Evolutionary conservation across 768 basidiomycete species (phyloP).

Genomic region (Holtermannia corniformis): DNA sequence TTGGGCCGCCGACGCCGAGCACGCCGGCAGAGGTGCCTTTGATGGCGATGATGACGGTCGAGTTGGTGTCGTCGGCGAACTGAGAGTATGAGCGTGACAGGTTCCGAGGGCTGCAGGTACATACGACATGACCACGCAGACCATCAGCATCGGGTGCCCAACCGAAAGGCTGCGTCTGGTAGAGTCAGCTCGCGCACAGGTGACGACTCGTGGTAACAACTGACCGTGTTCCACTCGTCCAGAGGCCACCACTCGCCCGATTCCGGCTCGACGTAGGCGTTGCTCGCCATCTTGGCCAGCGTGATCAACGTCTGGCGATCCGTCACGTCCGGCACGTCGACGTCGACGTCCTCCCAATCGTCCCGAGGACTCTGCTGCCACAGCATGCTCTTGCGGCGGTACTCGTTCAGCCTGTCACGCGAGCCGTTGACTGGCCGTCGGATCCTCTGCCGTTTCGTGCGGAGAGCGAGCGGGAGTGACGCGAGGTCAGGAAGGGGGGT

Average conservation of each 20-base stretch:
- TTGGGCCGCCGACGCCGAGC: constrained; percentile 67
- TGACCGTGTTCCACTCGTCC: constrained; percentile 55
- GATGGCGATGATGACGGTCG: constrained; percentile 74
- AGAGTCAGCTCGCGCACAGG: neutral
- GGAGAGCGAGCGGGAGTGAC: neutral
- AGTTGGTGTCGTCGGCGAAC: constrained; percentile 48
- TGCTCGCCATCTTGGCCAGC: constrained; percentile 81
- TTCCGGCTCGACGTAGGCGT: constrained; percentile 60
- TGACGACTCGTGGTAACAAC: constrained; percentile 11
- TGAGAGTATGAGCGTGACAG: constrained; percentile 4
- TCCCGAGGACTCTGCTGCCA: neutral
- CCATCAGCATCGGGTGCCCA: constrained; percentile 88
- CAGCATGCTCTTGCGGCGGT: neutral
- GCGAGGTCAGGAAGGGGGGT: neutral
- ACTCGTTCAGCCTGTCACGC: neutral
- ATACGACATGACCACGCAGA: constrained; percentile 79
- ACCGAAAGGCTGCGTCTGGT: constrained; percentile 64
- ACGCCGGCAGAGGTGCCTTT: constrained; percentile 83
- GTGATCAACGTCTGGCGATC: constrained; percentile 62
- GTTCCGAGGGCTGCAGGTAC: constrained; percentile 40
- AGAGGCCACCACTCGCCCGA: constrained; percentile 61
- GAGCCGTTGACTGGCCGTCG: neutral
- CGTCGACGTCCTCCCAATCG: constrained; percentile 58
- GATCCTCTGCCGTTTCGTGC: neutral
- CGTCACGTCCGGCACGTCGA: constrained; percentile 60